Evolutionary conservation across 1,284 basidiomycete genomes (phyloP).

Genomic region (Cystobasidium sp.): DNA sequence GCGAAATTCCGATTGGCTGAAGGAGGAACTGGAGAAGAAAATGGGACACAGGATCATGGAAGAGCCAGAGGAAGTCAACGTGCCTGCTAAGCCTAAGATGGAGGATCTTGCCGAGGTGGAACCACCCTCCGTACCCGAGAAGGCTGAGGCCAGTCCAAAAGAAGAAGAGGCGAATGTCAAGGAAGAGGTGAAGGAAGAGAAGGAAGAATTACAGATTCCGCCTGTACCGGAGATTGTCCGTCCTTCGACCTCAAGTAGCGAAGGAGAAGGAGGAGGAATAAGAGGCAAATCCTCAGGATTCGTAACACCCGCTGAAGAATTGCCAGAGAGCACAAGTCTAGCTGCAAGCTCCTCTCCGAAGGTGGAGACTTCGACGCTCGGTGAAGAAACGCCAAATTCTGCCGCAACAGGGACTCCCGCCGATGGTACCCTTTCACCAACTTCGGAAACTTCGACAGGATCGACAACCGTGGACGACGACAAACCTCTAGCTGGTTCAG

Average conservation of each 20-base stretch:
- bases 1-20: slow-evolving; percentile 13
- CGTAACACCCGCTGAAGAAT: slow-evolving; percentile 28
- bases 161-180: background rate
- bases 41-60: slow-evolving; percentile 27
- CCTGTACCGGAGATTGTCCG: slow-evolving; percentile 8
- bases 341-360: background rate
- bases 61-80: slow-evolving; percentile 12
- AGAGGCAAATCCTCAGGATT: slow-evolving; percentile 17
- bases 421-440: background rate
- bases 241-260: slow-evolving; percentile 5
- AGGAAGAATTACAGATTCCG: slow-evolving; percentile 20
- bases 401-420: background rate
- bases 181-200: background rate
- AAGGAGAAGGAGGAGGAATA: slow-evolving; percentile 17
- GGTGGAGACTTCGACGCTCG: background rate
- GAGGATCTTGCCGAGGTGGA: background rate
- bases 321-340: background rate
- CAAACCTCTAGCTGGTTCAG: slow-evolving; percentile 1
- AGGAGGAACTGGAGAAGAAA: slow-evolving; percentile 30
- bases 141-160: background rate
- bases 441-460: no score
- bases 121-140: background rate
- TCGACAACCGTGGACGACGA: background rate
- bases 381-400: background rate
- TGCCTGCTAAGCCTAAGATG: background rate